Evolutionary conservation across 192 early-diverging fungal species (phyloP).

Genomic region (Coemansia umbellata): DNA sequence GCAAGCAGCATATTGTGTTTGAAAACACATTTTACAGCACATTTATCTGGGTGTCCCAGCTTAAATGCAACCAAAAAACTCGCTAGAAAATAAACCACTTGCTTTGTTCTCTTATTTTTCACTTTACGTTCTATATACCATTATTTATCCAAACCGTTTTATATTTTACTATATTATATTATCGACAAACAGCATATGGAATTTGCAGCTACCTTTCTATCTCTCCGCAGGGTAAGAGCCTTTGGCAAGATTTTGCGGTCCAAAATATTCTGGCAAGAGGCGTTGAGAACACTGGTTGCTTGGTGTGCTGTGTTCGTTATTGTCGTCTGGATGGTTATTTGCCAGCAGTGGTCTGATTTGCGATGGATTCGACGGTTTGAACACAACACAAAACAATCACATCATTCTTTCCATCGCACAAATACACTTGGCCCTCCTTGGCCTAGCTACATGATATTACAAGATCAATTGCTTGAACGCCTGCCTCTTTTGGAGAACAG

Average conservation of each 20-base stretch:
- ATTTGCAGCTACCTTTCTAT: too few species aligned
- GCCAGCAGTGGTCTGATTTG: conserved; percentile 47
- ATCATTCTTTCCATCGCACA: not conserved
- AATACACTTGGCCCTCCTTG: not conserved
- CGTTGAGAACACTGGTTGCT: conserved; percentile 3
- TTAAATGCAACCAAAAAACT: too few species aligned
- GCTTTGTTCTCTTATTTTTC: too few species aligned
- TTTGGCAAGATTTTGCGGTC: not conserved
- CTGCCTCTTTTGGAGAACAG: conserved; percentile 6
- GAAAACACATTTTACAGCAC: too few species aligned
- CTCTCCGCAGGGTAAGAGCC: not conserved
- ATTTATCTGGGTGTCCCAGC: too few species aligned
- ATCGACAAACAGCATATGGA: too few species aligned
- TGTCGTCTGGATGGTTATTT: conserved; percentile 34
- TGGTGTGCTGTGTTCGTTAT: conserved; percentile 12
- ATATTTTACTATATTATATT: too few species aligned
- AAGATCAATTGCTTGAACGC: conserved; percentile 20
- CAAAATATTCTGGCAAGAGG: conserved; percentile 12
- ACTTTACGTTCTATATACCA: too few species aligned
- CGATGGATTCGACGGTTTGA: conserved; percentile 20
- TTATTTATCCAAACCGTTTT: too few species aligned
- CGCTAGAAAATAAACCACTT: too few species aligned
- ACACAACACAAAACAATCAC: not conserved
- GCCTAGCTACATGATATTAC: conserved; percentile 4
- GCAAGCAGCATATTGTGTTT: too few species aligned